A percentile compares a stretch with the other conserved stretches of the same genome.
Evolutionary conservation across 768 basidiomycete species (phyloP).

Genomic region (Collybiopsis confluens): DNA sequence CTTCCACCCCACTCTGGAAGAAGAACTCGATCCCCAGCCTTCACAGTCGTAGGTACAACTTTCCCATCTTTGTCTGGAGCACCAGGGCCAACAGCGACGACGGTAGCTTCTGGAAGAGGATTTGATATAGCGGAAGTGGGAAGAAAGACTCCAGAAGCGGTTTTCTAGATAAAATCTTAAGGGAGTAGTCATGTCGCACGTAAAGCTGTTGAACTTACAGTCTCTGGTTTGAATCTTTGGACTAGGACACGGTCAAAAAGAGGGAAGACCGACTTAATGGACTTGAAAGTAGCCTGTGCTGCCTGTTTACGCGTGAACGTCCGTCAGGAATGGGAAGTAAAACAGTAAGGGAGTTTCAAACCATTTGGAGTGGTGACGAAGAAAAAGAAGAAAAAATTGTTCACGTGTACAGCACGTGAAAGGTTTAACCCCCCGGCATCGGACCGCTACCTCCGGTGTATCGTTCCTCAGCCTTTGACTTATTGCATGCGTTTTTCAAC

Average conservation of each 20-base stretch:
- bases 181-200: neutral
- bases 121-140: conserved; percentile 82
- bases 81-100: conserved; percentile 93
- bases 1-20: conserved; percentile 97
- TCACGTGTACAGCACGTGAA: too few relatives aligned
- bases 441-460: too few relatives aligned
- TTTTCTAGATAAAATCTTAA: conserved; percentile 63
- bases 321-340: too few relatives aligned
- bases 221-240: conserved; percentile 95
- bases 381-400: too few relatives aligned
- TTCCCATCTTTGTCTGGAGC: conserved; percentile 85
- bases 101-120: conserved; percentile 95
- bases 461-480: too few relatives aligned
- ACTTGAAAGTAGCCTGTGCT: too few relatives aligned
- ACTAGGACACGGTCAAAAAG: conserved; percentile 80
- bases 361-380: too few relatives aligned
- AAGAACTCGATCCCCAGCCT: conserved; percentile 88
- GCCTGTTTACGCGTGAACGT: too few relatives aligned
- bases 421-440: too few relatives aligned
- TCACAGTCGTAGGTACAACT: conserved; percentile 69
- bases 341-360: too few relatives aligned
- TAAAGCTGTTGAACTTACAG: conserved; percentile 46
- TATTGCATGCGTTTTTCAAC: too few relatives aligned
- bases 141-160: conserved; percentile 92
- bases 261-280: too few relatives aligned